phyloP scores from a whole-genome alignment of 2,329 filamentous ascomycete genomes.

The Hymenoscyphus linearis region DNA sequence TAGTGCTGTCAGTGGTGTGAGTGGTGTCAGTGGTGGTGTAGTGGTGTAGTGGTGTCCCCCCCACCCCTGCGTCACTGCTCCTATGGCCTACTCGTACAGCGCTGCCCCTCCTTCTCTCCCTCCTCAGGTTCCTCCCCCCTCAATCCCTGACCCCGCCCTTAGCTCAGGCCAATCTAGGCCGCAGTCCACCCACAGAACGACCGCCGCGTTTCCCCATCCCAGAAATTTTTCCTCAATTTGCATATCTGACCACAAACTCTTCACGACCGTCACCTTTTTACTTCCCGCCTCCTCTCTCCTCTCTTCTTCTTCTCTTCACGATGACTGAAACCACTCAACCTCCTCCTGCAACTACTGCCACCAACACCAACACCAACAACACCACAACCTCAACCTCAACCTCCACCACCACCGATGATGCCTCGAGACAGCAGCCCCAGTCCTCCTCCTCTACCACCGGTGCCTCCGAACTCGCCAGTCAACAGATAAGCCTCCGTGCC shows the following conservation, averaged over 20 bases:
- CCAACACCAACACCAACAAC: conserved; percentile 16
- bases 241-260: conserved; percentile 20
- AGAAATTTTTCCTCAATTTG: conserved; percentile 21
- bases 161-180: conserved; percentile 3
- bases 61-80: background rate
- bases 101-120: background rate
- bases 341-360: conserved; percentile 13
- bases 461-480: conserved; percentile 35
- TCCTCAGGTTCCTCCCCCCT: background rate
- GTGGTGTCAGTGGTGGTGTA: too few relatives aligned
- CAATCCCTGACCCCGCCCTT: conserved; percentile 3
- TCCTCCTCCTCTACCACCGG: conserved; percentile 30
- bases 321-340: conserved; percentile 28
- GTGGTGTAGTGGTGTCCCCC: background rate
- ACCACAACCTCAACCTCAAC: too few relatives aligned
- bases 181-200: conserved; percentile 10
- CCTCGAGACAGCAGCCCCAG: conserved; percentile 31
- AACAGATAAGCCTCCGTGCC: conserved; percentile 64
- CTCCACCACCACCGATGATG: conserved; percentile 21
- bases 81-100: background rate
- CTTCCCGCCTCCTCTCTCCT: conserved; percentile 19
- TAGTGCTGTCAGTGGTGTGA: too few relatives aligned
- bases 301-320: conserved; percentile 21
- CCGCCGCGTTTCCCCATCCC: conserved; percentile 16
- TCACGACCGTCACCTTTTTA: conserved; percentile 11